phyloP scores from a whole-genome alignment of 768 basidiomycete genomes.

The Boletellus ananas region DNA sequence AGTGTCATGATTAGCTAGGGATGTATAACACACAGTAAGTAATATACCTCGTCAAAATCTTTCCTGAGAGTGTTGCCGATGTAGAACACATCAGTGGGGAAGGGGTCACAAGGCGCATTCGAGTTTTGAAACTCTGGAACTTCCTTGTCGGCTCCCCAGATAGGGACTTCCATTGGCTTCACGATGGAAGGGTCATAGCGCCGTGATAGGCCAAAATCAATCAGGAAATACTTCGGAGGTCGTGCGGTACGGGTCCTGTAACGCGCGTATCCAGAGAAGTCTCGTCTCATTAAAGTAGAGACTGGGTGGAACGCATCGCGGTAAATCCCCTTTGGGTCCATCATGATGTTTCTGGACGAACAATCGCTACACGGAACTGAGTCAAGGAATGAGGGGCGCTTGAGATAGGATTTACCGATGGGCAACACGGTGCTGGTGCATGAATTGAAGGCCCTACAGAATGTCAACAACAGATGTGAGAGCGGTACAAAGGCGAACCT shows the following conservation, averaged over 20 bases:
- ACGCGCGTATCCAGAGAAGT: constrained; percentile 18
- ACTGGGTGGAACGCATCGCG: constrained; percentile 26
- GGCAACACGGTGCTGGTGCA: constrained; percentile 19
- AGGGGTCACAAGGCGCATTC: constrained; percentile 32
- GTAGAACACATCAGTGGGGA: constrained; percentile 43
- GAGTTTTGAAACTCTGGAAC: constrained; percentile 37
- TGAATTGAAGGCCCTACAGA: constrained; percentile 23
- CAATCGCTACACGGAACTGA: constrained; percentile 20
- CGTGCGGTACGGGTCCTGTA: constrained; percentile 28
- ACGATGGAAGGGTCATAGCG: constrained; percentile 25
- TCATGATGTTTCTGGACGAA: constrained; percentile 30
- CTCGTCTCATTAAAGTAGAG: constrained; percentile 4
- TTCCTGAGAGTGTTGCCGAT: constrained; percentile 36
- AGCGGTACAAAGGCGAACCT: constrained; percentile 10
- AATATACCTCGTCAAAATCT: constrained; percentile 33
- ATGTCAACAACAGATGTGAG: not conserved
- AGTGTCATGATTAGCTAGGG: no score
- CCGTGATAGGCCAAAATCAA: constrained; percentile 37
- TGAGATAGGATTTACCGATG: constrained; percentile 5
- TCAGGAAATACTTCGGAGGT: constrained; percentile 33
- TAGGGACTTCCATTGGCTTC: constrained; percentile 24
- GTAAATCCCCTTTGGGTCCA: constrained; percentile 26
- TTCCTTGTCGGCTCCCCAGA: constrained; percentile 40
- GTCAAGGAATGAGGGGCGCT: not conserved
- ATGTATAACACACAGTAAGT: no score